phyloP scores from a whole-genome alignment of 2,329 filamentous ascomycete genomes.

The Fonsecaea multimorphosa region DNA sequence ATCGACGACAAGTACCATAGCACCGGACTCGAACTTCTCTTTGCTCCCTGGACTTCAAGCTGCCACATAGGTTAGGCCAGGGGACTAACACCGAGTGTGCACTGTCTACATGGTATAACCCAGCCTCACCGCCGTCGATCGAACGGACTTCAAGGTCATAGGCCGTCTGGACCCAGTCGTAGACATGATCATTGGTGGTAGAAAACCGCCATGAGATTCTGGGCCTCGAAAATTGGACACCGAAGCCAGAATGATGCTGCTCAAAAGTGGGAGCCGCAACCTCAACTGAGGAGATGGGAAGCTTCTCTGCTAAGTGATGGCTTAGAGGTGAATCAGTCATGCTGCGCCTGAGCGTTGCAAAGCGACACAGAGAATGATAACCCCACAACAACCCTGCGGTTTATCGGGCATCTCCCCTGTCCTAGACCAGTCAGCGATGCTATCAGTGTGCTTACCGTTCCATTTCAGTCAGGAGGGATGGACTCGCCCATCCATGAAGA shows the following conservation, averaged over 20 bases:
- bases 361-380: neutral
- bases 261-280: slow-evolving; percentile 20
- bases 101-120: slow-evolving; percentile 33
- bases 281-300: neutral
- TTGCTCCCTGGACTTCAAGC: neutral
- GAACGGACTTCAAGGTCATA: slow-evolving; percentile 41
- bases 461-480: neutral
- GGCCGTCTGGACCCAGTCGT: slow-evolving; percentile 40
- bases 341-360: neutral
- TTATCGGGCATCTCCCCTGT: neutral
- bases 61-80: slow-evolving; percentile 36
- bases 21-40: slow-evolving; percentile 11
- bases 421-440: neutral
- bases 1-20: neutral
- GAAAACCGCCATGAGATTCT: slow-evolving; percentile 43
- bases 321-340: neutral
- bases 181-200: slow-evolving; percentile 5
- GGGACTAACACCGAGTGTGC: slow-evolving; percentile 40
- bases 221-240: slow-evolving; percentile 37
- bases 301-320: neutral
- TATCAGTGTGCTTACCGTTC: neutral
- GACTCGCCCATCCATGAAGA: neutral
- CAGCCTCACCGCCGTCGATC: neutral
- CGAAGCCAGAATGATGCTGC: slow-evolving; percentile 37
- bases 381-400: neutral